A percentile compares a stretch with the other conserved stretches of the same genome.
Evolutionary conservation across 192 early-diverging fungal species (phyloP).

Genomic region (Backusella mclennaniae): DNA sequence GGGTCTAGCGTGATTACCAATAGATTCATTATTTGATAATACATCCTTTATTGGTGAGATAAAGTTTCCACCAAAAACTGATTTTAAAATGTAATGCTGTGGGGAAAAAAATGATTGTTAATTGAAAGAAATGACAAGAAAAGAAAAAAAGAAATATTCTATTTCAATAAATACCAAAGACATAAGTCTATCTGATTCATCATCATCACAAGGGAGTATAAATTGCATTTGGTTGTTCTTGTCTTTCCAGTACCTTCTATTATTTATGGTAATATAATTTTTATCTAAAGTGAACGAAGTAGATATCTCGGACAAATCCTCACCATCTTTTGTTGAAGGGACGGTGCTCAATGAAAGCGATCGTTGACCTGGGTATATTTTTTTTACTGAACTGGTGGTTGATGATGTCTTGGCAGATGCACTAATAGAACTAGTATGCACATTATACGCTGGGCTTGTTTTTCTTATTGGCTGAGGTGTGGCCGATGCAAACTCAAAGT

Average conservation of each 20-base stretch:
- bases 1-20: neutral
- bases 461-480: neutral
- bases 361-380: neutral
- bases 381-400: neutral
- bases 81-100: constrained; percentile 28
- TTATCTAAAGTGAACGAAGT: neutral
- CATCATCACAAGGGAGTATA: constrained; percentile 13
- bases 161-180: neutral
- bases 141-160: neutral
- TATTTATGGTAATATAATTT: neutral
- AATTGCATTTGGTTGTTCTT: neutral
- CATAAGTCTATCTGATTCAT: constrained; percentile 11
- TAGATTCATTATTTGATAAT: neutral
- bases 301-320: neutral
- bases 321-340: neutral
- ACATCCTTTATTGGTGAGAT: constrained; percentile 14
- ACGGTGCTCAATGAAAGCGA: neutral
- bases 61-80: constrained; percentile 17
- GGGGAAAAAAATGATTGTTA: neutral
- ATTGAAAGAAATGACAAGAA: neutral
- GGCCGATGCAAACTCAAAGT: neutral
- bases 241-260: constrained; percentile 4
- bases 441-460: neutral
- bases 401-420: neutral
- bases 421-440: neutral